Evolutionary conservation across 495 filamentous ascomycete genomes (phyloP), one percentile per base, ranked within the genome.

Genomic region (Penicillium waksmanii): DNA sequence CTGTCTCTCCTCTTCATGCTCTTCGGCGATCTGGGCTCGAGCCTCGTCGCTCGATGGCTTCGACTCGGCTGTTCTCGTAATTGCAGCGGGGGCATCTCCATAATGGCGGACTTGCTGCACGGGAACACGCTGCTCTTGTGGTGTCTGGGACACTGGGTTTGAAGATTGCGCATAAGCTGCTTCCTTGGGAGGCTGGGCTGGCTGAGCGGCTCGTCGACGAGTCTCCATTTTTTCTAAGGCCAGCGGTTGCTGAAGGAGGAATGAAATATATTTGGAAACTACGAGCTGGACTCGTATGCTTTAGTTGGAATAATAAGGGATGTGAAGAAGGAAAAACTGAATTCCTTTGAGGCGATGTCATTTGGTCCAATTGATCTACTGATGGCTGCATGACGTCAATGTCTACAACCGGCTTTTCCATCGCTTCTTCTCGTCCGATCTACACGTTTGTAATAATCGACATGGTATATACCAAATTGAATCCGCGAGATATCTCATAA

Each of bases 181-280:
- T 68, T 77, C 53, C 54, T 80, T 81, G 48, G 83, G 75, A 3
- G 85, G 83, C 65, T 85, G 84, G 4, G 78, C 44, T 5, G 70
- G 66, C 56, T 70, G 69, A 8, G 21, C 35, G 17, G 59, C 31
- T 48, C 50, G 47, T 10, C 49, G 44, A 40, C 58, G 58, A 18
- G 64, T 62, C n/a, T 67, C 33, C 67, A 69, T 69, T 1, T 58
- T 53, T 1, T 58, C 51, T 11, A 33, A 48, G 7, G 1, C 6
- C 10, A 10, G 10, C 9, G 1, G 34, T 9, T 49, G 49, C 5
- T 44, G 18, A 13, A 33, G 17, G 6, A 13, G 19, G 19, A 9
- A 48, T 48, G 9, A 46, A 34, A 17, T 17, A 48, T 23, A 25
- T 8, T 13, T n/a, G 11, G 5, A 3, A 21, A 7, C 19, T 42